Evolutionary conservation across 768 basidiomycete genomes (phyloP).

Genomic region (Phylloporus sp.): DNA sequence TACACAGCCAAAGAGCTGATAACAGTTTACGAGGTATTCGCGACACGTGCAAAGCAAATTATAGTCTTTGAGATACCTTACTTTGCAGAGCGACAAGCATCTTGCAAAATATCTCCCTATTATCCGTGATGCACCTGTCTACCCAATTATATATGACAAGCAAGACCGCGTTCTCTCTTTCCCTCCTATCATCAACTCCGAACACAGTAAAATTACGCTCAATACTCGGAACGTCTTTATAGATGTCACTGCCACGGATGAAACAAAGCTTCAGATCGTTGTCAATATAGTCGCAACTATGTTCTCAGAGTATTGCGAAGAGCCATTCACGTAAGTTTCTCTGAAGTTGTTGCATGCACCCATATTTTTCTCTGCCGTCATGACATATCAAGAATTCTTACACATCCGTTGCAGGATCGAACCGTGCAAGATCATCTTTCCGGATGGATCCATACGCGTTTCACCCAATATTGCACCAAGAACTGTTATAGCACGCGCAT

Average conservation of each 20-base stretch:
- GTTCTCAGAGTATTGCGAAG: slow-evolving; percentile 95
- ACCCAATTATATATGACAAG: slow-evolving; percentile 95
- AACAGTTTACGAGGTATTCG: slow-evolving; percentile 83
- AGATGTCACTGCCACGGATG: slow-evolving; percentile 94
- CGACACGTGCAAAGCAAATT: not conserved
- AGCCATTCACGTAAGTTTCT: slow-evolving; percentile 79
- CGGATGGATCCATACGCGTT: slow-evolving; percentile 71
- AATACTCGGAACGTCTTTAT: slow-evolving; percentile 94
- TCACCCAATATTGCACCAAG: slow-evolving; percentile 80
- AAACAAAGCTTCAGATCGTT: slow-evolving; percentile 94
- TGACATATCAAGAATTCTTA: not conserved
- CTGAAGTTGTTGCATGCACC: not conserved
- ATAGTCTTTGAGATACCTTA: not conserved
- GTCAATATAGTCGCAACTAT: slow-evolving; percentile 93
- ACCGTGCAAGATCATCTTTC: slow-evolving; percentile 79
- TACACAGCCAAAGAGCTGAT: slow-evolving; percentile 91
- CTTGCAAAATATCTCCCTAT: slow-evolving; percentile 85
- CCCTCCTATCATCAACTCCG: slow-evolving; percentile 98
- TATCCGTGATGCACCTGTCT: slow-evolving; percentile 91
- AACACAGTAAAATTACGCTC: slow-evolving; percentile 94
- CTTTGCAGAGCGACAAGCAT: slow-evolving; percentile 81
- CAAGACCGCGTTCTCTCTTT: slow-evolving; percentile 87
- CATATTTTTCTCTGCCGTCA: not conserved
- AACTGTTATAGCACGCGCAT: slow-evolving; percentile 68
- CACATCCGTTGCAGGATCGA: slow-evolving; percentile 62